These are phyloP conservation scores for Lagenaria siceraria DNA, from an alignment of 306 rosid genomes.

Conservation along the genomic window DNA sequence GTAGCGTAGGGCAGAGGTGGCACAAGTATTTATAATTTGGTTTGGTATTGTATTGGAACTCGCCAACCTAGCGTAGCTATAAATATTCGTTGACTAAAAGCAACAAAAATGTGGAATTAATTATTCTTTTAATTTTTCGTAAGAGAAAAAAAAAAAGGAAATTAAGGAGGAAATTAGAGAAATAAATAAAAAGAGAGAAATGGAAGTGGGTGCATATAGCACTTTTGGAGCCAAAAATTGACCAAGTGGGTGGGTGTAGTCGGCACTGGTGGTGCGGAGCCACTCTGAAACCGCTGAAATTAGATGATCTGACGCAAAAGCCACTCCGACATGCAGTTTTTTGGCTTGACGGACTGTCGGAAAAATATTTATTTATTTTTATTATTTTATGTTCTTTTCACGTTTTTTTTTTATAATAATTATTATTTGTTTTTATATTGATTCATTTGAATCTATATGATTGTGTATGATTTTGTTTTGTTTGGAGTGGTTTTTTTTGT, in stretches of 20 bases:
- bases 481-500: no score
- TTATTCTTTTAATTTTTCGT: background rate
- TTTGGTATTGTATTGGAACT: background rate
- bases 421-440: no score
- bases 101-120: background rate
- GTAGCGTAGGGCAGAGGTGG: background rate
- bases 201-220: background rate
- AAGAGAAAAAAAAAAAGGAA: no score
- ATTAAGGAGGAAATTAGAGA: background rate
- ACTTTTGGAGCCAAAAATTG: background rate
- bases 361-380: background rate
- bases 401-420: background rate
- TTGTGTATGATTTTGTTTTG: background rate
- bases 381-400: background rate
- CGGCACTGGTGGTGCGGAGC: background rate
- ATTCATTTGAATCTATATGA: background rate
- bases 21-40: background rate
- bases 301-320: background rate
- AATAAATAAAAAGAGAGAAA: background rate
- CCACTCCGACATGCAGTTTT: background rate
- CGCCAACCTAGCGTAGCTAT: background rate
- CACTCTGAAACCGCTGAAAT: background rate
- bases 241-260: slow-evolving; percentile 2
- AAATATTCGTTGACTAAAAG: background rate
- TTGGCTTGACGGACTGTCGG: slow-evolving; percentile 1